Percentiles rank a stretch among this genome's conserved stretches.
These are phyloP conservation scores for Stellera chamaejasme DNA, from an alignment of 345 rosid genomes.

Conservation along the genomic window DNA sequence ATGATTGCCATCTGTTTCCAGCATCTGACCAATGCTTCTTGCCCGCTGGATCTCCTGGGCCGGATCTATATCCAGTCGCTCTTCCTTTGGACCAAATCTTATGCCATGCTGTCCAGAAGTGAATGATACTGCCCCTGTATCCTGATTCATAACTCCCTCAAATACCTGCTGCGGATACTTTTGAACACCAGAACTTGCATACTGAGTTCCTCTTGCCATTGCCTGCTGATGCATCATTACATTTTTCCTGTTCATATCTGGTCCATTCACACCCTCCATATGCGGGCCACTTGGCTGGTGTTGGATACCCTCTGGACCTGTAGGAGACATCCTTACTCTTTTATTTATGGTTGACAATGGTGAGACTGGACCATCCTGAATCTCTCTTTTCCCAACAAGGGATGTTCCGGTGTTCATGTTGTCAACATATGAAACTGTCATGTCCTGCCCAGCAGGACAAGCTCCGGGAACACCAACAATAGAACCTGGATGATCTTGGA, in stretches of 20 bases:
- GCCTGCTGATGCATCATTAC: slow-evolving; percentile 45
- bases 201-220: slow-evolving; percentile 54
- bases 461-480: slow-evolving; percentile 38
- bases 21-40: slow-evolving; percentile 41
- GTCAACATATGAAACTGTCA: slow-evolving; percentile 49
- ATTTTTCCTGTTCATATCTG: slow-evolving; percentile 66
- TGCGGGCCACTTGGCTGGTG: slow-evolving; percentile 57
- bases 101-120: slow-evolving; percentile 48
- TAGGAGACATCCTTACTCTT: slow-evolving; percentile 41
- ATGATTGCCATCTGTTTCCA: slow-evolving; percentile 50
- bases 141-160: slow-evolving; percentile 67
- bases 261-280: slow-evolving; percentile 51
- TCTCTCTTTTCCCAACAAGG: slow-evolving; percentile 63
- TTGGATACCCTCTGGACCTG: slow-evolving; percentile 57
- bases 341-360: slow-evolving; percentile 56
- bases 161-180: slow-evolving; percentile 63
- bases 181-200: slow-evolving; percentile 44
- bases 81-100: slow-evolving; percentile 66
- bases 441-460: slow-evolving; percentile 60
- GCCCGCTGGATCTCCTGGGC: slow-evolving; percentile 32
- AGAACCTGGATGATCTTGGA: slow-evolving; percentile 54
- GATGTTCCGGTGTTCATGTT: slow-evolving; percentile 40
- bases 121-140: slow-evolving; percentile 44
- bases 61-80: slow-evolving; percentile 64
- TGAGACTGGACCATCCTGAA: slow-evolving; percentile 55